Conservation (phyloP, 164 flowering plant species). For the Liriodendron chinense region DNA sequence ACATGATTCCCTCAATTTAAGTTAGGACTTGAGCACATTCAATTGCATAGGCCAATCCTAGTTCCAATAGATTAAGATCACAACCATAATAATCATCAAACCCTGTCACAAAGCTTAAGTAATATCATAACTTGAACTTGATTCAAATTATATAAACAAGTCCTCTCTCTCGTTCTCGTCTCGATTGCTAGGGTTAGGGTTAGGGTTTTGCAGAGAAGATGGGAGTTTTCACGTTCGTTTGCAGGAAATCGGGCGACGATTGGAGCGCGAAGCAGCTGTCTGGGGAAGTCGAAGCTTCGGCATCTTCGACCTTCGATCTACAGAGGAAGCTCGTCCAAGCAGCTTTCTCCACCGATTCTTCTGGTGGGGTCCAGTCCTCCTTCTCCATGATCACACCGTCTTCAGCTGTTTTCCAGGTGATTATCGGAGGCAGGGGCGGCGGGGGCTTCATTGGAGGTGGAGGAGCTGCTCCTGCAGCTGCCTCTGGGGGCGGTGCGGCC, state of each 20-base stretch:
- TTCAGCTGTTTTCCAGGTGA: conserved; percentile 83
- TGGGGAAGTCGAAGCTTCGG: conserved; percentile 71
- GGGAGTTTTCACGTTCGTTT: conserved; percentile 82
- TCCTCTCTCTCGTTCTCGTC: too few species aligned
- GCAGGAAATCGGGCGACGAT: conserved; percentile 47
- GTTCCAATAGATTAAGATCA: too few species aligned
- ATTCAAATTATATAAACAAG: too few species aligned
- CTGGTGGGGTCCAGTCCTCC: conserved; percentile 69
- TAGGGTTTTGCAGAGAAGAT: conserved; percentile 20
- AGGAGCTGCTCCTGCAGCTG: conserved; percentile 45
- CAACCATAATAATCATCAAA: too few species aligned
- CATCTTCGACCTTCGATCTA: conserved; percentile 49
- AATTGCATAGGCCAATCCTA: too few species aligned
- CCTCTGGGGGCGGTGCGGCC: conserved; percentile 40
- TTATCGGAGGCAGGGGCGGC: conserved; percentile 46
- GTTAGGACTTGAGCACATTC: too few species aligned
- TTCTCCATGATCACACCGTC: conserved; percentile 63
- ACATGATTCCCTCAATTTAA: too few species aligned
- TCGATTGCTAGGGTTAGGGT: too few species aligned
- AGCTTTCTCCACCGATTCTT: conserved; percentile 56
- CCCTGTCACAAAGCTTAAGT: too few species aligned
- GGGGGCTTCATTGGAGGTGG: conserved; percentile 35
- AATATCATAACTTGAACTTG: too few species aligned
- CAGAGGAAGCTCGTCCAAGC: conserved; percentile 68
- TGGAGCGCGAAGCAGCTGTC: conserved; percentile 69